phyloP scores from a whole-genome alignment of 345 rosid genomes.

The Populus nigra region DNA sequence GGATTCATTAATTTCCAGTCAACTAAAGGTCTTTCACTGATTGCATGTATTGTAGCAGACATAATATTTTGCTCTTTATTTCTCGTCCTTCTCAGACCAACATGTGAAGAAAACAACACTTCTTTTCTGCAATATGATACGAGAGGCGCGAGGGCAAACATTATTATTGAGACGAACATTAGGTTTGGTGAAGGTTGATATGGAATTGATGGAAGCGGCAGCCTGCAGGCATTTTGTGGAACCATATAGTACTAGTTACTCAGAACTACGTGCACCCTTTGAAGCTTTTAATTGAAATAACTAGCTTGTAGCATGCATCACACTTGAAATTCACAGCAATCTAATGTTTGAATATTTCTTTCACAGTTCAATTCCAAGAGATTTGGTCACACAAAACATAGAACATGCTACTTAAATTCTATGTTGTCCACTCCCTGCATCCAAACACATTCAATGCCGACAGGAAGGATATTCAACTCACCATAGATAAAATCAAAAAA shows the following conservation, averaged over 20 bases:
- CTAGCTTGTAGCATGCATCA: background rate
- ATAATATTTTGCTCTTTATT: background rate
- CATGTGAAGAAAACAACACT: background rate
- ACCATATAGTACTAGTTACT: background rate
- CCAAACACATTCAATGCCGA: background rate
- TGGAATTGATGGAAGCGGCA: background rate
- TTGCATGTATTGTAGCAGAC: background rate
- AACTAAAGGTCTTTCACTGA: background rate
- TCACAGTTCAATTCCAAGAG: background rate
- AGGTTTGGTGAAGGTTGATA: background rate
- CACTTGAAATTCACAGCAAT: background rate
- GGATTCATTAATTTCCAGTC: conserved; percentile 2
- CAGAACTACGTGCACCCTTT: background rate
- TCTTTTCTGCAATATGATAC: background rate
- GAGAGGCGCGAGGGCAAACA: background rate
- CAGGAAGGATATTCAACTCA: background rate
- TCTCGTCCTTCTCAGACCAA: conserved; percentile 3
- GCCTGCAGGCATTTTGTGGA: background rate
- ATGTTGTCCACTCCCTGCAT: background rate
- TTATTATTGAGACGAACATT: background rate
- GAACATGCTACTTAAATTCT: background rate
- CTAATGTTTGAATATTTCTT: background rate
- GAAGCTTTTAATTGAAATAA: background rate
- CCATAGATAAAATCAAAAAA: background rate
- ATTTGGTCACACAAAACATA: background rate